phyloP scores from a whole-genome alignment of 106 monocot genomes.

The Xerophyta viscosa region DNA sequence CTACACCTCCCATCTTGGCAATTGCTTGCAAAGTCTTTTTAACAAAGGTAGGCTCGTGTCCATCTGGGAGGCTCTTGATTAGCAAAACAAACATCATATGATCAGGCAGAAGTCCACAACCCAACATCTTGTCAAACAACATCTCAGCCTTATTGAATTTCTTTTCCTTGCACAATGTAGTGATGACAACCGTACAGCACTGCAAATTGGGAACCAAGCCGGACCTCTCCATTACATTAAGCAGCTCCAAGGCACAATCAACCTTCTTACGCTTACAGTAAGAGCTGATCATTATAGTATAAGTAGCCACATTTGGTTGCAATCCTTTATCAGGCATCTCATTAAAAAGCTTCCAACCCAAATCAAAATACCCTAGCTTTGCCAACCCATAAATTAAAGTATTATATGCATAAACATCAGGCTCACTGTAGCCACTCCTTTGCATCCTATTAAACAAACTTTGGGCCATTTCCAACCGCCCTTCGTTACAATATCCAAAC shows the following conservation, averaged over 20 bases:
- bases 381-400: slow-evolving; percentile 26
- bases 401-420: slow-evolving; percentile 32
- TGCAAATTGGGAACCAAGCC: slow-evolving; percentile 18
- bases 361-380: slow-evolving; percentile 26
- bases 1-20: slow-evolving; percentile 13
- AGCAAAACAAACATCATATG: slow-evolving; percentile 26
- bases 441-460: slow-evolving; percentile 18
- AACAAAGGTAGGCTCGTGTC: slow-evolving; percentile 5
- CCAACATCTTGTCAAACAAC: slow-evolving; percentile 35
- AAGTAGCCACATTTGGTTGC: slow-evolving; percentile 23
- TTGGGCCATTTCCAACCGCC: slow-evolving; percentile 17
- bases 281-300: too few relatives aligned
- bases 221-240: not conserved
- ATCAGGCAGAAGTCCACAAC: slow-evolving; percentile 29
- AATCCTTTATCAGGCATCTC: slow-evolving; percentile 27
- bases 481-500: slow-evolving; percentile 17
- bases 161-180: slow-evolving; percentile 27
- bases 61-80: slow-evolving; percentile 13
- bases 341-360: slow-evolving; percentile 18
- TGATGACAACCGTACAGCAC: slow-evolving; percentile 25
- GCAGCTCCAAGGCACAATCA: slow-evolving; percentile 27
- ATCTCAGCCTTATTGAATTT: slow-evolving; percentile 18
- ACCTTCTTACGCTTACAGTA: slow-evolving; percentile 23
- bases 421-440: slow-evolving; percentile 2
- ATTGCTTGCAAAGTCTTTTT: slow-evolving; percentile 24